A percentile compares a stretch with the other conserved stretches of the same genome.
These are phyloP conservation scores for Pythium rhizo-oryzae DNA, from an alignment of 352 stramenopile genomes.

Conservation along the genomic window DNA sequence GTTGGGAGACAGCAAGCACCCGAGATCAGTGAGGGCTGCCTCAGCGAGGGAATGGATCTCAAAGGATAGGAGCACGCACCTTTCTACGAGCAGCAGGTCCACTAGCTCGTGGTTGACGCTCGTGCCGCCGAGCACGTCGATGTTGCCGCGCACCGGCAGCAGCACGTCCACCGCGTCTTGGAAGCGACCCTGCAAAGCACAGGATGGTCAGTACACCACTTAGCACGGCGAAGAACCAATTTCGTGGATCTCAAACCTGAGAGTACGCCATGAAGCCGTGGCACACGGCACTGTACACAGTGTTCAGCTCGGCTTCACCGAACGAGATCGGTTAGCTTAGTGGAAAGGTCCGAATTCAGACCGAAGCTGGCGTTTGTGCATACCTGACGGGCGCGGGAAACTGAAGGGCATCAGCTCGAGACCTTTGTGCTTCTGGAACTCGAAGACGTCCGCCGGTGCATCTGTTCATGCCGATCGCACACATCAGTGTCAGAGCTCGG, in stretches of 20 bases:
- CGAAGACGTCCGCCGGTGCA: conserved; percentile 38
- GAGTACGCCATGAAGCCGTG: conserved; percentile 71
- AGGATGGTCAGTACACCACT: too few species aligned
- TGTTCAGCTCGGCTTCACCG: conserved; percentile 45
- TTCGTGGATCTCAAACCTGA: conserved; percentile 38
- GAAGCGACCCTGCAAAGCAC: conserved; percentile 42
- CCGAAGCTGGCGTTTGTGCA: too few species aligned
- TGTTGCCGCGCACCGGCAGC: conserved; percentile 61
- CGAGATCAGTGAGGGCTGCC: background rate
- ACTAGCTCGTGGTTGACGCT: conserved; percentile 76
- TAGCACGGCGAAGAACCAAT: background rate
- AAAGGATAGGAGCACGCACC: conserved; percentile 36
- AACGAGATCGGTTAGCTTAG: too few species aligned
- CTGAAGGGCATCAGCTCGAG: conserved; percentile 63
- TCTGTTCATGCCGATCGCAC: conserved; percentile 12
- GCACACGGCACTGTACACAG: conserved; percentile 57
- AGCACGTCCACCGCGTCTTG: conserved; percentile 58
- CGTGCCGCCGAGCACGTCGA: conserved; percentile 74
- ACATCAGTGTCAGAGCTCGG: background rate
- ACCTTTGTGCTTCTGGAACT: conserved; percentile 45
- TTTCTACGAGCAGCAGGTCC: conserved; percentile 78
- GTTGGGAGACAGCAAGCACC: background rate
- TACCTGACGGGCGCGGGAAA: conserved; percentile 40
- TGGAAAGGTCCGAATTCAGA: too few species aligned
- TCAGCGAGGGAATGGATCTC: background rate